Conservation (phyloP, 2,329 filamentous ascomycete genomes). For the Neophaeococcomyces aloes region DNA sequence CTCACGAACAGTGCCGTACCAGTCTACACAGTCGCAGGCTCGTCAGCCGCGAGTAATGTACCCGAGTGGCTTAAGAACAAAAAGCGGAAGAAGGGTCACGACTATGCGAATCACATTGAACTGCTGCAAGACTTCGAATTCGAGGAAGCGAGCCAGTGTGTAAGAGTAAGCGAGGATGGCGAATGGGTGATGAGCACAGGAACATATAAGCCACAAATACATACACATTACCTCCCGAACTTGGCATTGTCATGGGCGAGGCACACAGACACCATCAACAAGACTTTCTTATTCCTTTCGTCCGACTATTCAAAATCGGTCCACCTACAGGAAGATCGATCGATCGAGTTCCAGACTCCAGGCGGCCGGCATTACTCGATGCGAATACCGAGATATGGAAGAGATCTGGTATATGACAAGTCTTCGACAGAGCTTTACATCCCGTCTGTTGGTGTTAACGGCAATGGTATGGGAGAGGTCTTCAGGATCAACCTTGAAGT, state of each 20-base stretch:
- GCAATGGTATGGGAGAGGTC: slow-evolving; percentile 79
- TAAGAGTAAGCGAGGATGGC: slow-evolving; percentile 85
- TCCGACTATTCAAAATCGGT: slow-evolving; percentile 88
- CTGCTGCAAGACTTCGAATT: slow-evolving; percentile 96
- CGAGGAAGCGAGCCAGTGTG: slow-evolving; percentile 83
- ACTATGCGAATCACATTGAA: slow-evolving; percentile 89
- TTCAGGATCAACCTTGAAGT: slow-evolving; percentile 86
- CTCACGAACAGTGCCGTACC: slow-evolving; percentile 62
- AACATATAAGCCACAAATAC: slow-evolving; percentile 71
- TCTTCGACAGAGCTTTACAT: slow-evolving; percentile 75
- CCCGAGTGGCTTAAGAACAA: slow-evolving; percentile 92
- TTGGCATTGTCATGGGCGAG: slow-evolving; percentile 86
- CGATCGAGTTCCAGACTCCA: slow-evolving; percentile 85
- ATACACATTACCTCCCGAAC: slow-evolving; percentile 89
- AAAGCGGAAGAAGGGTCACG: slow-evolving; percentile 84
- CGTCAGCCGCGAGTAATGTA: slow-evolving; percentile 72
- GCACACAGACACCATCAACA: slow-evolving; percentile 84
- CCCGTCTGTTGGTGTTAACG: slow-evolving; percentile 76
- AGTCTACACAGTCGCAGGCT: slow-evolving; percentile 91
- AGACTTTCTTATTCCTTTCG: slow-evolving; percentile 79
- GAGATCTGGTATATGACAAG: slow-evolving; percentile 77
- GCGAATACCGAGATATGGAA: slow-evolving; percentile 84
- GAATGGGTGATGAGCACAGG: slow-evolving; percentile 95
- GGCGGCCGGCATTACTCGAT: slow-evolving; percentile 78
- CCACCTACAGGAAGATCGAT: slow-evolving; percentile 84